These are phyloP conservation scores for Eutypa lata DNA, from an alignment of 2,329 filamentous ascomycete genomes.

Conservation along the genomic window DNA sequence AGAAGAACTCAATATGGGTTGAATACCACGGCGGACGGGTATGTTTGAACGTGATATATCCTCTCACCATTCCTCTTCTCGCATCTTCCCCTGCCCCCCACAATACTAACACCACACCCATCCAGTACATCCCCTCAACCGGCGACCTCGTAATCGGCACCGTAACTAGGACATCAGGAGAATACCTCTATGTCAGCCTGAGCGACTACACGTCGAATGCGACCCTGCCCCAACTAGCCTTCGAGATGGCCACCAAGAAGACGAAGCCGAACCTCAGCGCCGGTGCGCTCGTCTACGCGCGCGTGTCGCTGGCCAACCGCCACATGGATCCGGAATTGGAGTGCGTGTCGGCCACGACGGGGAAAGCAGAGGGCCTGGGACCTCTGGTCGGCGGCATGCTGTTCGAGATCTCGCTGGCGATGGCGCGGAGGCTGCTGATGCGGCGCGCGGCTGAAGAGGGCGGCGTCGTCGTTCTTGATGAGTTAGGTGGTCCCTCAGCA, in stretches of 20 bases:
- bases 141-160: conserved; percentile 88
- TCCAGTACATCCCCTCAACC: conserved; percentile 76
- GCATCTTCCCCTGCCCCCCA: neutral
- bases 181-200: conserved; percentile 77
- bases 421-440: conserved; percentile 77
- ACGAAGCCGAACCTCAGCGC: conserved; percentile 74
- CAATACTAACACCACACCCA: no score
- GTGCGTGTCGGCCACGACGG: conserved; percentile 81
- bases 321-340: conserved; percentile 89
- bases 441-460: conserved; percentile 59
- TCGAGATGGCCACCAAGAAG: conserved; percentile 90
- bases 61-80: no score
- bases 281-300: conserved; percentile 84
- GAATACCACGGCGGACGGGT: conserved; percentile 70
- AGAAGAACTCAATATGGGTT: conserved; percentile 76
- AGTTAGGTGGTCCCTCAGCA: conserved; percentile 67
- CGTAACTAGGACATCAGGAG: conserved; percentile 69
- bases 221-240: conserved; percentile 81
- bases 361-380: conserved; percentile 84
- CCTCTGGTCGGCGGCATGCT: conserved; percentile 83
- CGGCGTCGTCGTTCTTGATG: conserved; percentile 71
- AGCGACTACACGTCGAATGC: conserved; percentile 63
- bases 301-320: conserved; percentile 72
- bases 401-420: conserved; percentile 73
- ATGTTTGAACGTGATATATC: no score